Base-by-base conservation (phyloP, 768 basidiomycete species). In the Antrodiella citrinella region DNA sequence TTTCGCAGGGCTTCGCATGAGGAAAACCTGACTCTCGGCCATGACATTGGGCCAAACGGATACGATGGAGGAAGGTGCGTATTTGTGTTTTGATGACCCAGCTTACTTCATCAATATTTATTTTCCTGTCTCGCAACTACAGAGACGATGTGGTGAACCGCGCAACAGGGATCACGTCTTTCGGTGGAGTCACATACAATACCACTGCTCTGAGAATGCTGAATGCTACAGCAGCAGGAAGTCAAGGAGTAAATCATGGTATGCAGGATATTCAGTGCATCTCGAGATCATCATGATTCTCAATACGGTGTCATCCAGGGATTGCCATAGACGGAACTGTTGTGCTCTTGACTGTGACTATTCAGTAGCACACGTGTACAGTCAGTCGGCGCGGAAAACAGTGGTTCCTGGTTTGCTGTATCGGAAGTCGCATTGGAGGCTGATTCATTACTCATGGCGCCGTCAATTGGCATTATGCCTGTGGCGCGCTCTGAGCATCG, bases 281-380 rank as follows among this genome's bases (percentile, higher is more conserved):
- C 41, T 7, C 19, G 7, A 18, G 39, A 35, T 10, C 41, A 44
- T 15, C 30, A 7, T 15, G 30, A 7, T 35, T 7, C 30, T 7
- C 30, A 15, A 35, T 41, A 38, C 10, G 26, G 42, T 26, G 50
- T 39, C 10, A 9, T 44, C 40, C 53, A 81, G 81, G 69, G 21
- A 85, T 83, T 46, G 73, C 81, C 3, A 72, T 73, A 25, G 81
- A 83, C 57, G 81, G 82, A 38, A 68, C 75, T 25, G 74, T 77
- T 12, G 72, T 72, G 1, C 57, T 83, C 19, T 64, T 84, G 49
- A 82, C 77, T 1, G 75, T 82, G 18, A 73, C 65, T 2, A 73
- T 77, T 35, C 30, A n/a, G n/a, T n/a, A n/a, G n/a, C n/a, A n/a
- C n/a, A n/a, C n/a, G n/a, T n/a, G n/a, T n/a, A n/a, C n/a, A n/a